Evolutionary conservation across 1,284 basidiomycete species (phyloP), one percentile per base, ranked within the genome.

Genomic region (Cystobasidium slooffiae): DNA sequence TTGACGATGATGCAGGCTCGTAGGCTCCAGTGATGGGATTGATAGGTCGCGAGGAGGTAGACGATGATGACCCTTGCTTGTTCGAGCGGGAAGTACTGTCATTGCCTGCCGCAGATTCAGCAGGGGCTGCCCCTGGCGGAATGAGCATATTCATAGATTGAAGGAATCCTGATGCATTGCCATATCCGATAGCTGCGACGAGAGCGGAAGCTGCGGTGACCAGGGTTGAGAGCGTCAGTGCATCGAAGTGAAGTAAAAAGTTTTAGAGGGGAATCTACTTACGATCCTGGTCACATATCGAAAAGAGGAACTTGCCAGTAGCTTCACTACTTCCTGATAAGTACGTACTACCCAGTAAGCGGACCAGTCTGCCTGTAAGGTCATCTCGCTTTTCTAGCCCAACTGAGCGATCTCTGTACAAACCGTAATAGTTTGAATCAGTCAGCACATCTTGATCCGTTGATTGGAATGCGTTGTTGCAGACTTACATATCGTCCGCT

Each of bases 111-210:
- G 68, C 62, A 18, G 59, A 39, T 24, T 59, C 46, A 9, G 41
- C 46, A 41, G 55, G 51, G 3, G 10, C 39, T 1, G 52, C 6
- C 0, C n/a, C 73, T 9, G 52, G 80, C 0, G 80, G 79, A 65
- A 85, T 87, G 78, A 91, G 85, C 76, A 96, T 86, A 14, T 93
- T 93, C 80, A 93, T 93, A 79, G 91, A 88, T 84, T 93, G 94
- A 39, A 97, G 85, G 84, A 92, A 91, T 0, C 94, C 94, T 0
- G 93, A 92, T 43, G 94, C 92, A 79, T 94, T 94, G 24, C 94
- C 94, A 78, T 97, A 96, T 3, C 94, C 94, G 61, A 95, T 87
- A 67, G 91, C 88, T 6, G 88, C 85, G 7, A 88, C 88, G 8
- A 96, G 84, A 0, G 84, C 86, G 16, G 86, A 85, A 22, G 90